These are phyloP conservation scores for Globisporangium parvum DNA, from an alignment of 352 stramenopile genomes.

Conservation along the genomic window DNA sequence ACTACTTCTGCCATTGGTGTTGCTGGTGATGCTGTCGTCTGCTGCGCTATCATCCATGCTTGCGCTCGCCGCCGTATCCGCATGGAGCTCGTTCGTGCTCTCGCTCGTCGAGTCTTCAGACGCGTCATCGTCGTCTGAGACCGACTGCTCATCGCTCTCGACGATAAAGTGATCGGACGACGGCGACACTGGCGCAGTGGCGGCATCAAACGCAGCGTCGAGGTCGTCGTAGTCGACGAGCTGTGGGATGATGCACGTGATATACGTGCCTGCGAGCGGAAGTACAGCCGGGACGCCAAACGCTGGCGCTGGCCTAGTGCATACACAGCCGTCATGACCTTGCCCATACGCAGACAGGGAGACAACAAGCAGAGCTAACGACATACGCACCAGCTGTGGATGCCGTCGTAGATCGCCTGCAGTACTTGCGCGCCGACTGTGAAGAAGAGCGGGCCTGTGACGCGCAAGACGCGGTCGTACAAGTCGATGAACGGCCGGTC, in stretches of 20 bases:
- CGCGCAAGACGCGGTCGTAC: constrained; percentile 62
- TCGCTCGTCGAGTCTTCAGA: constrained; percentile 18
- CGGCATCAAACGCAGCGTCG: constrained; percentile 26
- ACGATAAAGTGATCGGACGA: constrained; percentile 40
- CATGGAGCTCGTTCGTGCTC: constrained; percentile 25
- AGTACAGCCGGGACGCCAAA: constrained; percentile 43
- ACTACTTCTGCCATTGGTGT: neutral
- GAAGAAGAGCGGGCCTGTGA: constrained; percentile 79
- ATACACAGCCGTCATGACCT: neutral
- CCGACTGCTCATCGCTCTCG: constrained; percentile 14
- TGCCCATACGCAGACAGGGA: neutral
- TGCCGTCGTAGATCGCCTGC: constrained; percentile 65
- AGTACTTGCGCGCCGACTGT: constrained; percentile 61
- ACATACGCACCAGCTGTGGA: constrained; percentile 45
- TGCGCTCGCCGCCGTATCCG: neutral
- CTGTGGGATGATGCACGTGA: constrained; percentile 68
- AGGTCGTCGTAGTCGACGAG: constrained; percentile 49
- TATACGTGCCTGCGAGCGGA: constrained; percentile 67
- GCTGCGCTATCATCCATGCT: neutral
- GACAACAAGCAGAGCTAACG: neutral
- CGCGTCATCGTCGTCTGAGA: constrained; percentile 27
- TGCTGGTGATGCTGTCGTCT: too few species aligned
- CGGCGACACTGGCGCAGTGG: constrained; percentile 19
- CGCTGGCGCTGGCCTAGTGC: constrained; percentile 42
- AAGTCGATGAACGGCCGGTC: constrained; percentile 69